These are phyloP conservation scores for Epithemia pelagica DNA, from an alignment of 108 stramenopile genomes.

Conservation along the genomic window DNA sequence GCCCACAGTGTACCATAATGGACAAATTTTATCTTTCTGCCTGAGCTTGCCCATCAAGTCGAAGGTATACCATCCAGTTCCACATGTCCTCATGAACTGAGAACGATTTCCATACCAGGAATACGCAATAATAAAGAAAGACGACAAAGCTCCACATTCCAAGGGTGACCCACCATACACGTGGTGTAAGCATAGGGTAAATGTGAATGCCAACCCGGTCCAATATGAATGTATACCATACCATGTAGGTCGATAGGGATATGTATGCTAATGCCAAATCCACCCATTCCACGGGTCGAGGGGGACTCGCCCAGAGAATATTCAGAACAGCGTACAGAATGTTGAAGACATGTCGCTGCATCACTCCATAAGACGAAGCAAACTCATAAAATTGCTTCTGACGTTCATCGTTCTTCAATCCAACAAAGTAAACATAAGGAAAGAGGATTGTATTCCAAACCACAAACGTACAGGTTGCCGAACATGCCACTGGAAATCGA, in stretches of 20 bases:
- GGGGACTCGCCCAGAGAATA: constrained; percentile 29
- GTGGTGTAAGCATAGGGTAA: constrained; percentile 74
- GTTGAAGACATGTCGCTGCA: constrained; percentile 64
- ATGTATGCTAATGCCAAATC: constrained; percentile 47
- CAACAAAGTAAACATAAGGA: constrained; percentile 53
- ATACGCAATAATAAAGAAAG: constrained; percentile 1
- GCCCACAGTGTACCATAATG: too few species aligned
- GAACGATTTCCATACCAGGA: too few species aligned
- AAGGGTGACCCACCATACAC: constrained; percentile 16
- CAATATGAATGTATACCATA: constrained; percentile 55
- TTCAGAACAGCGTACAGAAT: constrained; percentile 47
- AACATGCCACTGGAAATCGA: constrained; percentile 56
- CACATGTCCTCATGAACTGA: too few species aligned
- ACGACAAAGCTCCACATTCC: background rate
- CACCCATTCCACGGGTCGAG: constrained; percentile 30
- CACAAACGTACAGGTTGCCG: constrained; percentile 52
- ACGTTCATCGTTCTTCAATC: constrained; percentile 31
- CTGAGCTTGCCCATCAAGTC: too few species aligned
- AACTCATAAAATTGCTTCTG: constrained; percentile 45
- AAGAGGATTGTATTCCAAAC: constrained; percentile 80
- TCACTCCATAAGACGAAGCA: constrained; percentile 47
- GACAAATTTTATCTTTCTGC: too few species aligned
- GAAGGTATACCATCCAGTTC: too few species aligned
- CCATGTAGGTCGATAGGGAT: constrained; percentile 41
- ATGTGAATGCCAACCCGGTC: constrained; percentile 77